Percentiles rank a stretch among this genome's conserved stretches.
Evolutionary conservation across 2,329 filamentous ascomycete genomes (phyloP).

Genomic region (Ophiobolus disseminans): DNA sequence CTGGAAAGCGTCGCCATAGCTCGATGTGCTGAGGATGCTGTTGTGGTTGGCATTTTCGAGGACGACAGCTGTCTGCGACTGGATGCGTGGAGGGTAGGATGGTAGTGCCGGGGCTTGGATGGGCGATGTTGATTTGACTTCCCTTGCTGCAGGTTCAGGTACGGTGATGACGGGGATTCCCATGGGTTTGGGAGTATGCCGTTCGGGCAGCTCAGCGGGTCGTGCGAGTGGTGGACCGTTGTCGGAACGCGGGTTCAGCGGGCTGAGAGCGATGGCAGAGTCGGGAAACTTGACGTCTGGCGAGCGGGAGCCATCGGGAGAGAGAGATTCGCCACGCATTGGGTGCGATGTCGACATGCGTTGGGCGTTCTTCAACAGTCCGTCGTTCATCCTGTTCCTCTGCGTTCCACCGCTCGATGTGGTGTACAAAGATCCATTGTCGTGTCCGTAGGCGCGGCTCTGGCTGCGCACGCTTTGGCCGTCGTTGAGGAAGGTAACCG

Average conservation of each 20-base stretch:
- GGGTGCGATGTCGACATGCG: slow-evolving; percentile 64
- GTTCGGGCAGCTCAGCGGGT: slow-evolving; percentile 9
- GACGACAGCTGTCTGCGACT: slow-evolving; percentile 47
- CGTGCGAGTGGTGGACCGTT: slow-evolving; percentile 19
- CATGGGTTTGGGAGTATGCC: slow-evolving; percentile 11
- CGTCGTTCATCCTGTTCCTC: slow-evolving; percentile 57
- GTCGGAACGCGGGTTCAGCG: slow-evolving; percentile 37
- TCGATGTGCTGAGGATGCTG: slow-evolving; percentile 58
- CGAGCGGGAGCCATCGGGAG: slow-evolving; percentile 36
- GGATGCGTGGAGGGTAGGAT: slow-evolving; percentile 35
- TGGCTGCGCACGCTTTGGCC: slow-evolving; percentile 46
- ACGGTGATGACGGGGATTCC: slow-evolving; percentile 33
- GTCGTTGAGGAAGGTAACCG: slow-evolving; percentile 63
- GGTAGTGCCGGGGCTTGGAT: slow-evolving; percentile 28
- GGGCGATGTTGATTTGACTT: slow-evolving; percentile 35
- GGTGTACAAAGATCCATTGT: slow-evolving; percentile 60
- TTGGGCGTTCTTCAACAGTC: slow-evolving; percentile 63
- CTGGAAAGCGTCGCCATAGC: slow-evolving; percentile 63
- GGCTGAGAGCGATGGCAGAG: slow-evolving; percentile 36
- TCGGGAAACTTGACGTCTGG: slow-evolving; percentile 47
- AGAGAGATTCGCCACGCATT: slow-evolving; percentile 49
- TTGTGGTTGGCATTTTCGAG: slow-evolving; percentile 42
- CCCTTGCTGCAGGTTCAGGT: slow-evolving; percentile 25
- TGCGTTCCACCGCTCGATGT: slow-evolving; percentile 57
- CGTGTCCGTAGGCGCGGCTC: slow-evolving; percentile 37